Evolutionary conservation across 441 rosid species (phyloP).

Genomic region (Metrosideros polymorpha): DNA sequence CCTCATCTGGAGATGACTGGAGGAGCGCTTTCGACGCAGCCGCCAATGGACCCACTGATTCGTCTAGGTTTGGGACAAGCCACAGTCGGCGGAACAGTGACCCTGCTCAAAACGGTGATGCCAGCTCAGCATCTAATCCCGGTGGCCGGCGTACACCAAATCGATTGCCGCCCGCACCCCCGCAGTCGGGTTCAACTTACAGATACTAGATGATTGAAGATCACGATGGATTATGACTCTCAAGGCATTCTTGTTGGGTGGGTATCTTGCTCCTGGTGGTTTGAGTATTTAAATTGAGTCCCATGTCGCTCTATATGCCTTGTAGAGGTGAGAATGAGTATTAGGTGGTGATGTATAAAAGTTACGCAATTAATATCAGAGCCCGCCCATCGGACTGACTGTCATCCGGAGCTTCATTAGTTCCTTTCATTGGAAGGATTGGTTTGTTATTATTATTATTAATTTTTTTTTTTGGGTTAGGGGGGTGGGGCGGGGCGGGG

Average conservation of each 20-base stretch:
- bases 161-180: slow-evolving; percentile 95
- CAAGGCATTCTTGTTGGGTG: slow-evolving; percentile 17
- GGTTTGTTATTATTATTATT: background rate
- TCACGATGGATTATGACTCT: slow-evolving; percentile 2
- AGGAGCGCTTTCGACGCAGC: slow-evolving; percentile 89
- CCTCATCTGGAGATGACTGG: slow-evolving; percentile 85
- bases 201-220: slow-evolving; percentile 42
- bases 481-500: background rate
- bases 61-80: slow-evolving; percentile 48
- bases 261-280: background rate
- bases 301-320: background rate
- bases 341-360: background rate
- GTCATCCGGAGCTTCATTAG: background rate
- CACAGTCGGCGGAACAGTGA: slow-evolving; percentile 76
- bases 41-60: slow-evolving; percentile 48
- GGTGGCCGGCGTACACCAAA: slow-evolving; percentile 78
- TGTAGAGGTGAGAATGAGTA: slow-evolving; percentile 5
- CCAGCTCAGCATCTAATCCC: slow-evolving; percentile 30
- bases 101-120: slow-evolving; percentile 83
- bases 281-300: slow-evolving; percentile 23
- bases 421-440: background rate
- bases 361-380: background rate
- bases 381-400: background rate
- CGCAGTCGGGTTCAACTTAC: slow-evolving; percentile 49
- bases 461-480: background rate